Conservation (phyloP, 2,329 filamentous ascomycete genomes). For the Ascosphaera aggregata region DNA sequence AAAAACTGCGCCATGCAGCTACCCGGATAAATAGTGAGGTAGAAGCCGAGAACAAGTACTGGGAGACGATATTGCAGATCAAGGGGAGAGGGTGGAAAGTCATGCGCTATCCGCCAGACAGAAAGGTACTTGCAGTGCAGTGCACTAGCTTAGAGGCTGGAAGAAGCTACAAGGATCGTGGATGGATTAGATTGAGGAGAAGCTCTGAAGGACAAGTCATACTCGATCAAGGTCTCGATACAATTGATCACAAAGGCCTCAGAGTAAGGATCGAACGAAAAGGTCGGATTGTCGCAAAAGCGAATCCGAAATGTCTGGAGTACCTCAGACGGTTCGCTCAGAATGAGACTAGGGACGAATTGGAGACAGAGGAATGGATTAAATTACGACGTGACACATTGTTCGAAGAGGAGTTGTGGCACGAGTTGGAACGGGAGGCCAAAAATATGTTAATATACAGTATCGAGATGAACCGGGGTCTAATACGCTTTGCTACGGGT, state of each 20-base stretch:
- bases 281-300: neutral
- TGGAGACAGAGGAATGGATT: neutral
- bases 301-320: neutral
- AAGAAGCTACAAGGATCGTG: constrained; percentile 27
- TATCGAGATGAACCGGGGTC: constrained; percentile 37
- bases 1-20: constrained; percentile 49
- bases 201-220: constrained; percentile 50
- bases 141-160: constrained; percentile 67
- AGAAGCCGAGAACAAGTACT: constrained; percentile 60
- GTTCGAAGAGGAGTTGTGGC: constrained; percentile 53
- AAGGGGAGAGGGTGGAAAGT: constrained; percentile 72
- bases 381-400: constrained; percentile 22
- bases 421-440: constrained; percentile 68
- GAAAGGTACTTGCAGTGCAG: constrained; percentile 55
- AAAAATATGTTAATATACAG: constrained; percentile 47
- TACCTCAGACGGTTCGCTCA: neutral
- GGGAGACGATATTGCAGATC: constrained; percentile 63
- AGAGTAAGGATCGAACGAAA: neutral
- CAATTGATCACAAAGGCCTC: neutral
- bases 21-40: constrained; percentile 54
- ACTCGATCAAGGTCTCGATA: constrained; percentile 37
- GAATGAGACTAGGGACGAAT: constrained; percentile 18
- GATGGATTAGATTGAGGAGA: constrained; percentile 59
- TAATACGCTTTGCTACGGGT: constrained; percentile 31
- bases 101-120: constrained; percentile 49